Conservation (phyloP, 805 yeast species). For the Wickerhamiella australiensis region DNA sequence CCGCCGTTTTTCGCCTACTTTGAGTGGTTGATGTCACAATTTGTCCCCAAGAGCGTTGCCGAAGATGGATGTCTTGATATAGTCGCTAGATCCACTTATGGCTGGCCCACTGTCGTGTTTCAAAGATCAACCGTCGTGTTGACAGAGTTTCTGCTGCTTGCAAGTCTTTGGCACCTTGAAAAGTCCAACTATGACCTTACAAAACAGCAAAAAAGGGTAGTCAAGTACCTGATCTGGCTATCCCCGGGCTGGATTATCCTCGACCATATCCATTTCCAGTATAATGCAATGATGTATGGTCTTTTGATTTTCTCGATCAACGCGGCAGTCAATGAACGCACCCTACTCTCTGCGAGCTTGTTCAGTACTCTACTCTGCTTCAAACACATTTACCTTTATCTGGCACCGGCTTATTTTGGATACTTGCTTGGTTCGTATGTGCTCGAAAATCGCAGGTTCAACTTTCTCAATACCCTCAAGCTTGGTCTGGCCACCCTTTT, state of each 20-base stretch:
- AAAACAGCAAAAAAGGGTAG: slow-evolving; percentile 36
- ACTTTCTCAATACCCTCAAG: slow-evolving; percentile 48
- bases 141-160: slow-evolving; percentile 60
- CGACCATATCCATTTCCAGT: slow-evolving; percentile 95
- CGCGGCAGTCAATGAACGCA: slow-evolving; percentile 47
- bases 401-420: slow-evolving; percentile 88
- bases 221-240: slow-evolving; percentile 67
- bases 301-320: slow-evolving; percentile 61
- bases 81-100: slow-evolving; percentile 51
- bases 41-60: slow-evolving; percentile 52
- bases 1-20: slow-evolving; percentile 97
- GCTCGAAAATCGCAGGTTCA: slow-evolving; percentile 28
- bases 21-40: slow-evolving; percentile 64
- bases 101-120: slow-evolving; percentile 66
- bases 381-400: slow-evolving; percentile 83
- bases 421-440: slow-evolving; percentile 57
- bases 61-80: slow-evolving; percentile 71
- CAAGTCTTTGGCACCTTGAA: slow-evolving; percentile 53
- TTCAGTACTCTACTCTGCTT: slow-evolving; percentile 76
- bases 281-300: slow-evolving; percentile 89
- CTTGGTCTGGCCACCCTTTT: slow-evolving; percentile 50
- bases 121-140: slow-evolving; percentile 72
- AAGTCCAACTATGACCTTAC: slow-evolving; percentile 11
- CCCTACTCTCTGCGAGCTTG: slow-evolving; percentile 44
- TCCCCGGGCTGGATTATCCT: slow-evolving; percentile 85